Conservation (phyloP, 257 asterid genomes). For the Galeopsis tetrahit region DNA sequence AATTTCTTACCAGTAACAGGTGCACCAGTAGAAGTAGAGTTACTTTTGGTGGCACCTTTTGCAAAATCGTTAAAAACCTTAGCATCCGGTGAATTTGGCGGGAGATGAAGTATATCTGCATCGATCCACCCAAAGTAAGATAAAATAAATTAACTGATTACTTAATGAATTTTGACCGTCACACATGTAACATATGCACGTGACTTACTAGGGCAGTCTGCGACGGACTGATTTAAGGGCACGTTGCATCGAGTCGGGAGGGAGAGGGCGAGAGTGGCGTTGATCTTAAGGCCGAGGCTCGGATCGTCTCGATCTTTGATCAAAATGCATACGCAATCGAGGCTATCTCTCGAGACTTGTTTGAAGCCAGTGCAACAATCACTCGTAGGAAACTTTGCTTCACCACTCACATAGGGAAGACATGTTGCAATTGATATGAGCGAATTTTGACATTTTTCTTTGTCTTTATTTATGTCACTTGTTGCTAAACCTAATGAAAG, state of each 20-base stretch:
- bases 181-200: background rate
- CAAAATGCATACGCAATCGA: constrained; percentile 67
- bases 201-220: constrained; percentile 56
- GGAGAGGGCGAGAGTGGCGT: constrained; percentile 67
- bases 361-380: constrained; percentile 75
- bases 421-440: constrained; percentile 67
- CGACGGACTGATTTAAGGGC: constrained; percentile 38
- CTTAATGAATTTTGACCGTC: too few species aligned
- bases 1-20: constrained; percentile 36
- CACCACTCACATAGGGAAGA: constrained; percentile 69
- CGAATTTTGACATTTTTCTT: constrained; percentile 53
- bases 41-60: constrained; percentile 41
- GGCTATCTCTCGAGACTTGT: constrained; percentile 48
- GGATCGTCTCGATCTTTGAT: constrained; percentile 81
- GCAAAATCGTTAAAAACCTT: constrained; percentile 73
- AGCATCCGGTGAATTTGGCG: constrained; percentile 86
- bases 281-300: constrained; percentile 63
- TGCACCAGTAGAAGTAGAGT: constrained; percentile 36
- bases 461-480: constrained; percentile 58
- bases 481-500: constrained; percentile 23
- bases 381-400: constrained; percentile 53
- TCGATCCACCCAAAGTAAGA: background rate
- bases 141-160: background rate
- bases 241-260: constrained; percentile 60
- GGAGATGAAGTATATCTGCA: constrained; percentile 68